Evolutionary conservation across 2,329 filamentous ascomycete genomes (phyloP), one percentile per base, ranked within the genome.

Genomic region (Mycosphaerella sp.): DNA sequence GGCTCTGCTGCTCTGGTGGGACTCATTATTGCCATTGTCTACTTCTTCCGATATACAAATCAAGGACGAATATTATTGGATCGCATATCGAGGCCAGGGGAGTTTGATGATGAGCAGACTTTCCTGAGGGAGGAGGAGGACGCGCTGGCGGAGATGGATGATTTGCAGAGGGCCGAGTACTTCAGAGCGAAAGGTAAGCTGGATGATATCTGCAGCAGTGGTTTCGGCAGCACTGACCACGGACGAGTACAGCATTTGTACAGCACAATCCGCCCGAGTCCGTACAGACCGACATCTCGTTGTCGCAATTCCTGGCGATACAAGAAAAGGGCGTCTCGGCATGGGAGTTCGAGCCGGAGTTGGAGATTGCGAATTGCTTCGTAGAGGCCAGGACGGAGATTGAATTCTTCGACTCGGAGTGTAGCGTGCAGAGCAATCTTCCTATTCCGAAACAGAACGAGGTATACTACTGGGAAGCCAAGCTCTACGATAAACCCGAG

Each of bases 321-420:
- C 93, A 98, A 75, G 93, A 98, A 76, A 98, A 98, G 72, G 93
- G 93, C 48, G 92, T 98, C n/a, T 95, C 93, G 4, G 93, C 93
- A 6, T 98, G 93, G 93, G 93, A 98, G 71, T 98, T 98, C 67
- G 93, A 97, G 71, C 93, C 93, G n/a, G 93, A 98, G 72, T 76
- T 97, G 36, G 93, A 98, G 73, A 96, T 97, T 63, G 93, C 93
- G 62, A 97, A 97, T 73, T 98, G 93, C 72, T 98, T 98, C 69
- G 93, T 98, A 60, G 92, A 98, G 73, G 92, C 77, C 40, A 83
- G 93, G 61, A 98, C 93, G 9, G 93, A 98, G 72, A 95, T 98
- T 60, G 93, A 98, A 70, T 98, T 98, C 74, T 98, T 95, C 68
- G 93, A 98, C 72, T 93, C 90, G 2, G 93, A 95, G 70, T 97